Conservation (phyloP, 2,329 filamentous ascomycete species). For the Pestalotiopsis sp. region DNA sequence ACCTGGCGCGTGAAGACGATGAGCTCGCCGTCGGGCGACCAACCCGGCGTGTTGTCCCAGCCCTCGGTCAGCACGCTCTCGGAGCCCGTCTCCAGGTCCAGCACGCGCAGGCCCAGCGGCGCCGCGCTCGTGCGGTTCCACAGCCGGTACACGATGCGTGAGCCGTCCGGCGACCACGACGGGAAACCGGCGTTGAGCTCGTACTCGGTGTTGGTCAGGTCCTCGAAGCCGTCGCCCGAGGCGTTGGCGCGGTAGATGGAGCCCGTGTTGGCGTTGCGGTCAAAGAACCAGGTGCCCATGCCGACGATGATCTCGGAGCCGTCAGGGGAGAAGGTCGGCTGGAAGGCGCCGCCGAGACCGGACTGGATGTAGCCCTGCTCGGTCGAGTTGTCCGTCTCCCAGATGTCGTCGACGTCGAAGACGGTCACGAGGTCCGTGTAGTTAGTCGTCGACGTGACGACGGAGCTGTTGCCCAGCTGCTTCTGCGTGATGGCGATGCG, state of each 20-base stretch:
- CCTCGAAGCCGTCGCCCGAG: slow-evolving; percentile 19
- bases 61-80: slow-evolving; percentile 32
- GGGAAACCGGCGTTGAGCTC: slow-evolving; percentile 39
- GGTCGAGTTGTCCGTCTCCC: slow-evolving; percentile 33
- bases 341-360: slow-evolving; percentile 35
- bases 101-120: slow-evolving; percentile 33
- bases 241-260: slow-evolving; percentile 15
- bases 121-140: slow-evolving; percentile 15
- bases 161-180: slow-evolving; percentile 37
- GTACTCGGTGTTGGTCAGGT: slow-evolving; percentile 32
- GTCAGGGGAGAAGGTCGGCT: slow-evolving; percentile 39
- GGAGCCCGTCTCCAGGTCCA: slow-evolving; percentile 25
- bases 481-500: slow-evolving; percentile 36
- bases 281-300: slow-evolving; percentile 40
- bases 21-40: slow-evolving; percentile 37
- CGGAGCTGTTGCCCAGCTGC: slow-evolving; percentile 39
- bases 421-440: slow-evolving; percentile 23
- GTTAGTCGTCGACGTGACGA: slow-evolving; percentile 33
- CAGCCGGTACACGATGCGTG: slow-evolving; percentile 36
- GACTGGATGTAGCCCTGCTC: slow-evolving; percentile 23
- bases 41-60: slow-evolving; percentile 41
- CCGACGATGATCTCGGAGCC: slow-evolving; percentile 39
- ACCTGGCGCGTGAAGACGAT: slow-evolving; percentile 41
- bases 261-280: slow-evolving; percentile 24
- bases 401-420: slow-evolving; percentile 16